Evolutionary conservation across 2,329 filamentous ascomycete species (phyloP).

Genomic region (Phaeophleospora eucalypticola): DNA sequence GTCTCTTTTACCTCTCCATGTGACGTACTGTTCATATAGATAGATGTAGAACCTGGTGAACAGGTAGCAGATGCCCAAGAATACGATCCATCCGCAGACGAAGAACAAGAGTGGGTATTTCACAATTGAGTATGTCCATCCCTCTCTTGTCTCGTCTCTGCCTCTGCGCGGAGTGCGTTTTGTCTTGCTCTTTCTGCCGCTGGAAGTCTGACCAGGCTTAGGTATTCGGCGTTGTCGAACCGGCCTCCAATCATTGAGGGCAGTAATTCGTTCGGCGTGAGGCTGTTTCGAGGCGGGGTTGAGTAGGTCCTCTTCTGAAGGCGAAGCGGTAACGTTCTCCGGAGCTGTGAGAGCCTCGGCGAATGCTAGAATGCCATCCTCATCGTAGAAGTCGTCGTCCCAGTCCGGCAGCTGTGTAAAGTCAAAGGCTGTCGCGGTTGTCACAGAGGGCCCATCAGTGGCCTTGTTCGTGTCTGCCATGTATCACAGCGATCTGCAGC

Average conservation of each 20-base stretch:
- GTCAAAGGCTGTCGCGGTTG: conserved; percentile 55
- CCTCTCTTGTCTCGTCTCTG: conserved; percentile 90
- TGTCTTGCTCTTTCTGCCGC: conserved; percentile 33
- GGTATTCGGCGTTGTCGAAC: conserved; percentile 62
- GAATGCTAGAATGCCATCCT: conserved; percentile 72
- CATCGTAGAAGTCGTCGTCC: conserved; percentile 70
- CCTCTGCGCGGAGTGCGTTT: conserved; percentile 43
- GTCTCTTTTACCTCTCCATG: conserved; percentile 80
- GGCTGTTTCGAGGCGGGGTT: conserved; percentile 35
- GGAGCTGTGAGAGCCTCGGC: conserved; percentile 77
- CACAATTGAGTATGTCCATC: conserved; percentile 79
- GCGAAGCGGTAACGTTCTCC: conserved; percentile 53
- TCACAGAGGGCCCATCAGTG: conserved; percentile 49
- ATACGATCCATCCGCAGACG: conserved; percentile 74
- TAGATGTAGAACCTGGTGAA: conserved; percentile 84
- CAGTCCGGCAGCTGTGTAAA: conserved; percentile 69
- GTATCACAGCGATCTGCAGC: not conserved
- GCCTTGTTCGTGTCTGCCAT: conserved; percentile 45
- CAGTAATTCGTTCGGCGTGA: conserved; percentile 65
- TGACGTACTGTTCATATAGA: conserved; percentile 84
- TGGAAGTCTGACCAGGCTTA: conserved; percentile 29
- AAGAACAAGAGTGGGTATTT: conserved; percentile 88
- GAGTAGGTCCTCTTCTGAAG: conserved; percentile 55
- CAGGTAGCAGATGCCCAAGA: conserved; percentile 70
- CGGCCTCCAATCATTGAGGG: conserved; percentile 93